Conservation (phyloP, 1,284 basidiomycete genomes). For the Pascua sp. region DNA sequence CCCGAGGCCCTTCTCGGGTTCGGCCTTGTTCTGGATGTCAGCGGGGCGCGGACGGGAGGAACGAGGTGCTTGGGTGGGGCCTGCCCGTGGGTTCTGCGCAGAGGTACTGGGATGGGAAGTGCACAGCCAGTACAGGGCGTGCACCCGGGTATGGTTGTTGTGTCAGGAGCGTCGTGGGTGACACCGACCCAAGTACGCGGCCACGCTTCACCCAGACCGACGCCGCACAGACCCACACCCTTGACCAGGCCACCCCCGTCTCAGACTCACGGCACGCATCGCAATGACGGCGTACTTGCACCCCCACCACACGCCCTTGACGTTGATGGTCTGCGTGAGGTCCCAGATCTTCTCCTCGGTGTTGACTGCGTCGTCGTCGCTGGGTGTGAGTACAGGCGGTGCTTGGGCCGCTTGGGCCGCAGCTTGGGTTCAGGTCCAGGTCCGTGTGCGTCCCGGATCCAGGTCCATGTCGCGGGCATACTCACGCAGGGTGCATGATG, state of each 20-base stretch:
- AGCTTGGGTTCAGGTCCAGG: neutral
- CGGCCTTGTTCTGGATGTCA: conserved; percentile 64
- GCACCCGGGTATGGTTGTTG: too few species aligned
- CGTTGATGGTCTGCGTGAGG: conserved; percentile 86
- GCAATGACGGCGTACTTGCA: conserved; percentile 94
- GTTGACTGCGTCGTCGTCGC: conserved; percentile 87
- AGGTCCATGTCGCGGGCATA: neutral
- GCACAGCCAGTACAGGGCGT: too few species aligned
- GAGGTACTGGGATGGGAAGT: neutral
- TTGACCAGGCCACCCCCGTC: too few species aligned
- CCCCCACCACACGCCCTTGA: conserved; percentile 98
- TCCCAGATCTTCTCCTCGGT: conserved; percentile 97
- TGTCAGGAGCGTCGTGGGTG: too few species aligned
- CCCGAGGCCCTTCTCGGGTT: conserved; percentile 72
- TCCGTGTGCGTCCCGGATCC: neutral
- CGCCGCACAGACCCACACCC: too few species aligned
- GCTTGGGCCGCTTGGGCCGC: neutral
- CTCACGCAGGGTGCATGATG: conserved; percentile 78
- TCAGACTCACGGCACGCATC: conserved; percentile 62
- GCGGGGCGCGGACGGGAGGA: too few species aligned
- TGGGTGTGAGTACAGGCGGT: conserved; percentile 10
- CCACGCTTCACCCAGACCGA: too few species aligned
- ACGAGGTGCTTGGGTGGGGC: too few species aligned
- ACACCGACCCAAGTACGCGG: too few species aligned
- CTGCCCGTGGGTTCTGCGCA: too few species aligned